Conservation (phyloP, 768 basidiomycete genomes). For the Calvatia gigantea region DNA sequence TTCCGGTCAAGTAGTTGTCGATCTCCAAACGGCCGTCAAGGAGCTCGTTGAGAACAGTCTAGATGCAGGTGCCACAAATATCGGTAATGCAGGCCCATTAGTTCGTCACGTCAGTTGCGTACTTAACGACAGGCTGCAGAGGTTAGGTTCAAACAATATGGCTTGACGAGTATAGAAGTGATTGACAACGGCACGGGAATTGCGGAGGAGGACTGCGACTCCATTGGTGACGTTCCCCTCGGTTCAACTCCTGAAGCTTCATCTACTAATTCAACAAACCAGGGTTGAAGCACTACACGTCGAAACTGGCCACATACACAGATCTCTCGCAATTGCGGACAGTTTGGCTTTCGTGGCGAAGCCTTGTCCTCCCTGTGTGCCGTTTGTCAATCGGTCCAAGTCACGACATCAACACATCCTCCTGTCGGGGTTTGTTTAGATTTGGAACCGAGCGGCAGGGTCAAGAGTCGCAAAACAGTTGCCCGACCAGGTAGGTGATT, state of each 20-base stretch:
- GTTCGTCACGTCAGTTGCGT: too few relatives aligned
- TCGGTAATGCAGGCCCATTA: conserved; percentile 60
- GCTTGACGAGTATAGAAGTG: conserved; percentile 79
- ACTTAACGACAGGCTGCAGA: conserved; percentile 43
- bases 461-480: conserved; percentile 54
- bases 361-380: conserved; percentile 93
- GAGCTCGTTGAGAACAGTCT: conserved; percentile 96
- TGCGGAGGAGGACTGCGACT: conserved; percentile 67
- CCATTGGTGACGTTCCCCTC: conserved; percentile 57
- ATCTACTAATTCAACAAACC: conserved; percentile 3
- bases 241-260: background rate
- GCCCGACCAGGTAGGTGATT: conserved; percentile 65
- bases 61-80: conserved; percentile 84
- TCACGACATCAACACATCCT: conserved; percentile 73
- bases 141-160: conserved; percentile 86
- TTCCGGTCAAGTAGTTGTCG: conserved; percentile 92
- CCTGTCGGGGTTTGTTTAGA: conserved; percentile 82
- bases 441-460: conserved; percentile 62
- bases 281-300: conserved; percentile 93
- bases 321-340: conserved; percentile 73
- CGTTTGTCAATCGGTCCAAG: conserved; percentile 60
- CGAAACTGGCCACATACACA: conserved; percentile 76
- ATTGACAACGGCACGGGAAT: conserved; percentile 93
- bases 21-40: conserved; percentile 91
- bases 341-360: conserved; percentile 95